Base-by-base conservation (phyloP, 1,284 basidiomycete genomes). In the Apiotrichum siamense region DNA sequence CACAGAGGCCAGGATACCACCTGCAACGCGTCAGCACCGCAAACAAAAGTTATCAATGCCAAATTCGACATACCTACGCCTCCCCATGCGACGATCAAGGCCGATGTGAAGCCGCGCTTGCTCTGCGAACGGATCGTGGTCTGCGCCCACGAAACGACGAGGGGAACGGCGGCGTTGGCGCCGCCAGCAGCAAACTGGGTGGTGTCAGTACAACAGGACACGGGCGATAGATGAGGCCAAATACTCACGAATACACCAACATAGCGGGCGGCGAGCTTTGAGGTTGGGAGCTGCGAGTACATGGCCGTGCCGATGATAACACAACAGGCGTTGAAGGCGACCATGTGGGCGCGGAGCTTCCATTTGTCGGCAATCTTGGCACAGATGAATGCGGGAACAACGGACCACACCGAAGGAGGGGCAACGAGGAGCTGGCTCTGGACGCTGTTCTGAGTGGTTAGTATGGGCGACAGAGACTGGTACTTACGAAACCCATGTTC, bases 81-180 rank as follows among this genome's bases (percentile, higher is more conserved):
- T 23, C 57, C 57, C 15, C 29, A 44, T 3, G 50, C 57, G 26
- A 59, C 51, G 41, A 53, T 43, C 26, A 56, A 27, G 4, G 52
- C 51, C 15, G 48, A 44, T 20, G 47, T 32, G 23, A 71, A 69
- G n/a, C 64, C 59, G 31, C 63, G 58, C 58, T 77, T 77, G 29
- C 66, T 65, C 55, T 76, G 71, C 17, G 67, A 62, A 13, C 70
- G 69, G 31, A 77, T 70, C 64, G 75, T 75, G 60, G 71, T 72
- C 54, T 72, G 67, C 39, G 65, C 62, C 61, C 69, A 73, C 5
- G 66, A 59, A 24, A 70, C 49, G 37, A 65, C 59, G 37, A 65
- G 63, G 9, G 72, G 69, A 7, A 67, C 59, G 54, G 65, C 69
- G 39, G 59, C 51, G 56, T 62, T 52, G 32, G 39, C 48, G 21